Conservation (phyloP, 108 stramenopile species). For the Seminavis robusta region DNA sequence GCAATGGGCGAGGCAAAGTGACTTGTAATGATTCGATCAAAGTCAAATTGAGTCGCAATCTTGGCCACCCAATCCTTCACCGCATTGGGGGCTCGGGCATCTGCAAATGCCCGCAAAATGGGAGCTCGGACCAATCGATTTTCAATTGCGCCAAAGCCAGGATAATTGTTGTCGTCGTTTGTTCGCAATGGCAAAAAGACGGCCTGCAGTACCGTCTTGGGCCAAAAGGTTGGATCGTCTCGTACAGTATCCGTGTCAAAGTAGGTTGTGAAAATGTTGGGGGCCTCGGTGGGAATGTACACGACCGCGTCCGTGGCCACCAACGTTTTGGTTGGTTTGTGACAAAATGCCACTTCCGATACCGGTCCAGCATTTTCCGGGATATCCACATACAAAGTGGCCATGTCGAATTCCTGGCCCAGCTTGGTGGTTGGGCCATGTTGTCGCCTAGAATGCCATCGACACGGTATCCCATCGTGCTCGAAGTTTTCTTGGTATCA, state of each 20-base stretch:
- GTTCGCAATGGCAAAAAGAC: constrained; percentile 52
- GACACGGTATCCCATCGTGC: constrained; percentile 47
- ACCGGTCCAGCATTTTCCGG: constrained; percentile 61
- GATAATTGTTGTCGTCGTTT: constrained; percentile 21
- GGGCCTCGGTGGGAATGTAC: constrained; percentile 23
- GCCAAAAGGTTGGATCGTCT: constrained; percentile 52
- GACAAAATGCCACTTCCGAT: constrained; percentile 45
- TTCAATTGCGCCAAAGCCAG: constrained; percentile 44
- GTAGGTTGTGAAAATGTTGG: constrained; percentile 41
- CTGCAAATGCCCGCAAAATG: constrained; percentile 55
- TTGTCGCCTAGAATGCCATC: constrained; percentile 43
- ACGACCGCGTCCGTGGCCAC: constrained; percentile 46
- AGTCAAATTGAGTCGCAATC: constrained; percentile 33
- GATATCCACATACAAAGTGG: constrained; percentile 44
- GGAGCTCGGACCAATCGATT: constrained; percentile 53
- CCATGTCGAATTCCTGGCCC: constrained; percentile 48
- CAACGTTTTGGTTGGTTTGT: constrained; percentile 34
- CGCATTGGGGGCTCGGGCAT: constrained; percentile 45
- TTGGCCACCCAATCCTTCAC: constrained; percentile 37
- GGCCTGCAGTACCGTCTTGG: constrained; percentile 49
- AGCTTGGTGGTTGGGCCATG: constrained; percentile 29
- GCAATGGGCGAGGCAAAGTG: constrained; percentile 63
- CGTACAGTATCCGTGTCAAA: constrained; percentile 23
- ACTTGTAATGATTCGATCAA: constrained; percentile 56
- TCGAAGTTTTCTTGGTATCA: constrained; percentile 9